Percentiles rank a stretch among this genome's conserved stretches.
These are phyloP conservation scores for Trypanosoma avium DNA, from an alignment of 208 protist species.

Conservation along the genomic window DNA sequence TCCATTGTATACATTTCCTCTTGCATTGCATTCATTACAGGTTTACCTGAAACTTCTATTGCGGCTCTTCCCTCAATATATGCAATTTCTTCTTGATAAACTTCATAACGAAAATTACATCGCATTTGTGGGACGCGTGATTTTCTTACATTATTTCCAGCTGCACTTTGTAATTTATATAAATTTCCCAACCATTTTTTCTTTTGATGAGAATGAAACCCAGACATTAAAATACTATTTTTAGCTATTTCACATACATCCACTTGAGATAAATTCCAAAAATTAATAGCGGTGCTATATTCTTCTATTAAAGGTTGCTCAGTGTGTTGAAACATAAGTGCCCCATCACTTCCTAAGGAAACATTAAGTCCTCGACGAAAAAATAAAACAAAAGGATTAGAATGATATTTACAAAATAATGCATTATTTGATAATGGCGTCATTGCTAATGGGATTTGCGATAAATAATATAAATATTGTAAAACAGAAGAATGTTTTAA, in stretches of 20 bases:
- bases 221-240: conserved; percentile 75
- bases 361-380: conserved; percentile 96
- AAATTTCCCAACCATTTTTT: conserved; percentile 64
- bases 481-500: conserved; percentile 91
- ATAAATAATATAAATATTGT: conserved; percentile 98
- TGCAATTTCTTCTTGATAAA: conserved; percentile 82
- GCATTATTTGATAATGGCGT: conserved; percentile 98
- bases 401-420: conserved; percentile 95
- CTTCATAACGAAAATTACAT: conserved; percentile 92
- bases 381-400: conserved; percentile 95
- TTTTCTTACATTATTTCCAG: conserved; percentile 84
- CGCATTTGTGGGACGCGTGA: conserved; percentile 96
- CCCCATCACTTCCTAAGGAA: conserved; percentile 94
- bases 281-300: conserved; percentile 85
- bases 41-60: conserved; percentile 32
- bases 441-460: conserved; percentile 96
- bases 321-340: conserved; percentile 97
- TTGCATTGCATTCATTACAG: conserved; percentile 40
- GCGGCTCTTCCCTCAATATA: conserved; percentile 64
- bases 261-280: conserved; percentile 78
- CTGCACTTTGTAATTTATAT: conserved; percentile 61
- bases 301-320: conserved; percentile 91
- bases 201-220: conserved; percentile 72
- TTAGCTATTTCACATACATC: conserved; percentile 87
- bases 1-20: conserved; percentile 64